Evolutionary conservation across 2,329 filamentous ascomycete species (phyloP), one percentile per base, ranked within the genome.

Genomic region (Exophiala aquamarina): DNA sequence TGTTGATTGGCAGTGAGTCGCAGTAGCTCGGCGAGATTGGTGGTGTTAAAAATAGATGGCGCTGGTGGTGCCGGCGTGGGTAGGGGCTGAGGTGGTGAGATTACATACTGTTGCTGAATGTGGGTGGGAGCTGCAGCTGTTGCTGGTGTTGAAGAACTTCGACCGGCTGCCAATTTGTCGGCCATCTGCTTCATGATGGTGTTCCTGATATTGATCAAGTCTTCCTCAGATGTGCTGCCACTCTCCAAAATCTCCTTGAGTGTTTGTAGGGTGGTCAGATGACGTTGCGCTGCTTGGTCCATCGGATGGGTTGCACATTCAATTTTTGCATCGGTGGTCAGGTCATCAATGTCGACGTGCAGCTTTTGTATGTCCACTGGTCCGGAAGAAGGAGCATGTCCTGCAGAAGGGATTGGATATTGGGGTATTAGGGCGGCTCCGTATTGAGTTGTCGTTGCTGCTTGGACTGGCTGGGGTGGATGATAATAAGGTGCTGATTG

Each of bases 321-420:
- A 26, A 59, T 60, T 32, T 59, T 59, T 9, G 58, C 56, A 43
- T 59, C 58, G 3, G 53, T 56, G 2, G 54, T 59, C 3, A 60
- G 52, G 34, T 60, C 52, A 34, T 60, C 58, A 29, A 60, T 82
- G 71, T 96, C 90, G 72, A 79, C 81, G 70, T 88, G 89, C 67
- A 97, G 77, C 63, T 82, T 80, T 63, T 87, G 84, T 73, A 87
- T 74, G 71, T 81, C 69, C 41, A 72, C 63, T 32, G 48, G 38
- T 67, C 66, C 43, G 63, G 59, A 23, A 59, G 58, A 39, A 32
- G 61, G 54, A 38, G 49, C 44, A 39, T 60, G 58, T 34, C 65
- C 61, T 28, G 64, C 59, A 26, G 62, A 58, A 31, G 63, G 62
- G 36, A 66, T 48, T 35, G 60, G 52, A 40, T 58, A 57, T 13